phyloP scores from a whole-genome alignment of 495 filamentous ascomycete species.

The Penicillium longicatenatum region DNA sequence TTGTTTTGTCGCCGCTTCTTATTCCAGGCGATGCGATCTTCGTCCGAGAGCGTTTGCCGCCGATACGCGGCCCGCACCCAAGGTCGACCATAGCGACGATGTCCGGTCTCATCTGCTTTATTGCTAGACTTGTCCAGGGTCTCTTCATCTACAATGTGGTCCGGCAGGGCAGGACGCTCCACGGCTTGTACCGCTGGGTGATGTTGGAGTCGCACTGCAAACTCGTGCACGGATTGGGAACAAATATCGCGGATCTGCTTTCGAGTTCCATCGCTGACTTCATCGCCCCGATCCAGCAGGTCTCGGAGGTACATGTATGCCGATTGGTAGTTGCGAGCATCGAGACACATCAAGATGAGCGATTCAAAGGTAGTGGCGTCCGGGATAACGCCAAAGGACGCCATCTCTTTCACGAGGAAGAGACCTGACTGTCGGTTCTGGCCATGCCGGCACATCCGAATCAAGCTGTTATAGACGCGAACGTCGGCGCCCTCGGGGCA shows the following conservation, averaged over 20 bases:
- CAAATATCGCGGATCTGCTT: conserved; percentile 35
- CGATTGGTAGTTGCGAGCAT: conserved; percentile 41
- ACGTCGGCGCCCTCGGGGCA: conserved; percentile 59
- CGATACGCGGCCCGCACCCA: neutral
- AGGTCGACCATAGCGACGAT: conserved; percentile 1
- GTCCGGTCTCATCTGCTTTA: conserved; percentile 14
- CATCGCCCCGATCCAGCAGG: conserved; percentile 30
- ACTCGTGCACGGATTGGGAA: conserved; percentile 28
- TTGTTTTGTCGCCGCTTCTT: conserved; percentile 8
- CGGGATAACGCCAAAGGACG: conserved; percentile 59
- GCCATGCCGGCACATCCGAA: conserved; percentile 58
- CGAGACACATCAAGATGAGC: conserved; percentile 65
- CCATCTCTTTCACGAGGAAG: conserved; percentile 76
- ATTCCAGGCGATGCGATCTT: conserved; percentile 14
- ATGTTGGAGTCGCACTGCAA: conserved; percentile 32
- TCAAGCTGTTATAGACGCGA: conserved; percentile 66
- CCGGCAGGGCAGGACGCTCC: neutral
- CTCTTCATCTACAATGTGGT: neutral
- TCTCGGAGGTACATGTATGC: conserved; percentile 46
- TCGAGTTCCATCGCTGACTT: conserved; percentile 20
- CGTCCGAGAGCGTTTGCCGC: conserved; percentile 9
- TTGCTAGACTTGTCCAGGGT: neutral
- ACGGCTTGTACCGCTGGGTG: conserved; percentile 19
- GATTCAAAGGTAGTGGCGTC: conserved; percentile 65
- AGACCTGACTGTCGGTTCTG: conserved; percentile 57